Evolutionary conservation across 192 early-diverging fungal species (phyloP).

Genomic region (Coemansia sp.): DNA sequence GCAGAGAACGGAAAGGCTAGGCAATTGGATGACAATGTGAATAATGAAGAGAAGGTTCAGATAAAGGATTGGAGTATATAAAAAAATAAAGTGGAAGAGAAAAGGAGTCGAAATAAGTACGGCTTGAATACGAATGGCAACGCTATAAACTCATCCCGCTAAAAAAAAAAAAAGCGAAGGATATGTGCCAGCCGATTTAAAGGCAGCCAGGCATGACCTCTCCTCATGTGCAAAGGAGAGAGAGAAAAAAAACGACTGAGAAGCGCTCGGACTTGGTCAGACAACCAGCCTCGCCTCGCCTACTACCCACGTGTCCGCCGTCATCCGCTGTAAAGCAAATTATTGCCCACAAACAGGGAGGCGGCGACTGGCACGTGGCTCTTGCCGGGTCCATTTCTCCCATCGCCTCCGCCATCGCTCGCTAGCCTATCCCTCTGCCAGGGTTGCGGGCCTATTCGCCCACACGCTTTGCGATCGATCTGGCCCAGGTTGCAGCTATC

Average conservation of each 20-base stretch:
- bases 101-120: neutral
- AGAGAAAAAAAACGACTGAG: neutral
- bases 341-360: neutral
- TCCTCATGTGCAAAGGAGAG: neutral
- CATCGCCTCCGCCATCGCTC: neutral
- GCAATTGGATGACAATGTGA: neutral
- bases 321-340: constrained; percentile 7
- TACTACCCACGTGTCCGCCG: constrained; percentile 4
- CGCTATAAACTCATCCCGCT: neutral
- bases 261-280: constrained; percentile 1
- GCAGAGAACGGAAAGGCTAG: neutral
- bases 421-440: neutral
- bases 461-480: neutral
- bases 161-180: neutral
- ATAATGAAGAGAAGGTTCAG: no score
- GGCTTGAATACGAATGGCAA: neutral
- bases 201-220: constrained; percentile 5
- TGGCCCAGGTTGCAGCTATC: no score
- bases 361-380: constrained; percentile 4
- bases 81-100: neutral
- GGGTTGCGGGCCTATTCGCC: neutral
- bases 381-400: neutral
- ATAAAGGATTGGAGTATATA: no score
- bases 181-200: constrained; percentile 2
- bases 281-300: neutral